Percentiles rank a stretch among this genome's conserved stretches.
phyloP scores from a whole-genome alignment of 2,329 filamentous ascomycete genomes.

The Penicillium sp. region DNA sequence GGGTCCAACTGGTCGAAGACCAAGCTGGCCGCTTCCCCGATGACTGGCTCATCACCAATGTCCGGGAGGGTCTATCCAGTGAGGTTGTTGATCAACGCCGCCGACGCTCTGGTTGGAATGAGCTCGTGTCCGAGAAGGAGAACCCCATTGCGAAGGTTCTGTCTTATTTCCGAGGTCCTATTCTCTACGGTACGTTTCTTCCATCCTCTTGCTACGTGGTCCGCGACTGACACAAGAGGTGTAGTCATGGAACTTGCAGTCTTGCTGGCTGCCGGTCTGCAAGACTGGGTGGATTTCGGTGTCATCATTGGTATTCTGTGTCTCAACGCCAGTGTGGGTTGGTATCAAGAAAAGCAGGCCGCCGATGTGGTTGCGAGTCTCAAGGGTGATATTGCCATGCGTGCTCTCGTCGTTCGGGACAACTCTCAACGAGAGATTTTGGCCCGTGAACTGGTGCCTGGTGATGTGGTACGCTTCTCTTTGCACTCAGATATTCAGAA shows the following conservation, averaged over 20 bases:
- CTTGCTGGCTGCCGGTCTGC: conserved; percentile 71
- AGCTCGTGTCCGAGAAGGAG: conserved; percentile 76
- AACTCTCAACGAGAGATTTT: conserved; percentile 68
- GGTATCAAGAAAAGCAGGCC: conserved; percentile 81
- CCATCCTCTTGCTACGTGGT: not conserved
- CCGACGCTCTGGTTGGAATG: conserved; percentile 70
- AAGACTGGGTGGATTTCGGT: conserved; percentile 76
- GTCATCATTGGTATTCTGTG: conserved; percentile 76
- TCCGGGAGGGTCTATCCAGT: conserved; percentile 64
- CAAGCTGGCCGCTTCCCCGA: conserved; percentile 56
- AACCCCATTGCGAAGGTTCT: conserved; percentile 75
- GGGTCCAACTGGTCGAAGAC: conserved; percentile 28
- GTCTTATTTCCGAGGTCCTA: conserved; percentile 73
- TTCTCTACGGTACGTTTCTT: conserved; percentile 68
- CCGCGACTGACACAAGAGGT: conserved; percentile 19
- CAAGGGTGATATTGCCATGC: conserved; percentile 79
- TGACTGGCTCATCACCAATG: conserved; percentile 71
- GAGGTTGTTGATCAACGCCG: conserved; percentile 64
- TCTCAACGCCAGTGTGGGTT: conserved; percentile 75
- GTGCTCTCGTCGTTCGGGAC: conserved; percentile 68
- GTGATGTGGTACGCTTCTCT: conserved; percentile 66
- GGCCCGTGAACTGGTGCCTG: conserved; percentile 72
- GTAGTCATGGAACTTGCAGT: conserved; percentile 74
- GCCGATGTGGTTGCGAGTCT: conserved; percentile 75
- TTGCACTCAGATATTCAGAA: not conserved